Base-by-base conservation (phyloP, 306 rosid genomes). In the Aeschynomene evenia region DNA sequence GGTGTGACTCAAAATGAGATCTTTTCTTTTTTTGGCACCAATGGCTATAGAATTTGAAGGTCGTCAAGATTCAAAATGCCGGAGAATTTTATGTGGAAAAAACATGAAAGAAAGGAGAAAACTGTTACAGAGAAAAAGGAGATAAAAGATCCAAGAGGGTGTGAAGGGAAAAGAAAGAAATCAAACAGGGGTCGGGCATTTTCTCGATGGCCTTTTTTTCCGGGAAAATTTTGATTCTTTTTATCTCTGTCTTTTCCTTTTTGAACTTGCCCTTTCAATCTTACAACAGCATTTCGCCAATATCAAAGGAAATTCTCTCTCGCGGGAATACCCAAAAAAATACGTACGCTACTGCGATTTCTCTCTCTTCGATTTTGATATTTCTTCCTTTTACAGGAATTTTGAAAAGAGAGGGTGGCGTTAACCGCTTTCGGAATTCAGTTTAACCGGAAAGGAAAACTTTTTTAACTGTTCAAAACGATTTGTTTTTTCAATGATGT, bases 281-380 rank as follows among this genome's bases (percentile, higher is more conserved):
- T 29, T 60, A 31, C 78, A 23, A 40, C 31, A 52, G 56, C 34
- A 59, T 76, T 69, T 70, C 61, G 39, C 74, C 18, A 19, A 80
- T 45, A 52, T 51, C 69, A 46, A 73, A 0, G 53, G 48, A 67
- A 70, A 46, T 26, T 70, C 50, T 21, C 34, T 45, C 52, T 40
- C 61, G 37, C 19, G 37, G 9, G 9, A 33, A 6, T 1, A 33
- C 37, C 31, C 0, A 28, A 28, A 24, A 52, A 55, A 40, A 61
- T 29, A 53, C 8, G 15, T 15, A 40, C 9, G 12, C n/a, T n/a
- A n/a, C n/a, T n/a, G n/a, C n/a, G n/a, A 50, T 60, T 68, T 77
- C 61, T 70, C 66, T 77, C 61, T 73, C 65, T 52, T 58, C 26
- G 43, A 66, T 68, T 36, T 7, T 45, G 57, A 51, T 61, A n/a